A percentile compares a stretch with the other conserved stretches of the same genome.
Conservation (phyloP, 768 basidiomycete species). For the Tricholoma furcatifolium region DNA sequence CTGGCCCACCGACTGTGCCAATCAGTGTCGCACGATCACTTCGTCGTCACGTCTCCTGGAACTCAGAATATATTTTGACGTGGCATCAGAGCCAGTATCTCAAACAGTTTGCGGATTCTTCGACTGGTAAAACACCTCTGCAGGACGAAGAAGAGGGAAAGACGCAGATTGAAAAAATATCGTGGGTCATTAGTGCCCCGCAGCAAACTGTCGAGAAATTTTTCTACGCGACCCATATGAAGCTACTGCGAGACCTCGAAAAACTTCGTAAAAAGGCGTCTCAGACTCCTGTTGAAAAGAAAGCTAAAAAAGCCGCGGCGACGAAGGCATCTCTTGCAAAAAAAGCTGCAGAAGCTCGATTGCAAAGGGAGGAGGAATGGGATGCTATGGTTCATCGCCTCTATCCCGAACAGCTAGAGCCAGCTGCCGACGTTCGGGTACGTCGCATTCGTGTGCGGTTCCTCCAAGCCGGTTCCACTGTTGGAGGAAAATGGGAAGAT, state of each 20-base stretch:
- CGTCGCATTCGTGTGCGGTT: slow-evolving; percentile 56
- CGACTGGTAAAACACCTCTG: slow-evolving; percentile 44
- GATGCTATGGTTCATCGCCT: slow-evolving; percentile 50
- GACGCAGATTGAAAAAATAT: slow-evolving; percentile 43
- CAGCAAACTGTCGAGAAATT: slow-evolving; percentile 42
- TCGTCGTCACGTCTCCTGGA: slow-evolving; percentile 63
- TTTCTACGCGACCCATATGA: slow-evolving; percentile 39
- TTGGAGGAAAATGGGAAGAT: slow-evolving; percentile 61
- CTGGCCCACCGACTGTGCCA: slow-evolving; percentile 24
- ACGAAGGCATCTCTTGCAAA: slow-evolving; percentile 52
- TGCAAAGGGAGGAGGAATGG: slow-evolving; percentile 67
- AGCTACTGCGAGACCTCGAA: slow-evolving; percentile 40
- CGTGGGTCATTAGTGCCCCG: slow-evolving; percentile 58
- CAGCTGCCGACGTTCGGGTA: slow-evolving; percentile 48
- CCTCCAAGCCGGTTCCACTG: slow-evolving; percentile 53
- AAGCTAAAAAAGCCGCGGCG: slow-evolving; percentile 37
- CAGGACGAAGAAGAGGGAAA: slow-evolving; percentile 43
- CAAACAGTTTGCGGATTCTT: slow-evolving; percentile 43
- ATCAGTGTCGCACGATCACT: slow-evolving; percentile 45
- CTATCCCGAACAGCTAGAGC: slow-evolving; percentile 52
- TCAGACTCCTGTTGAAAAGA: slow-evolving; percentile 29
- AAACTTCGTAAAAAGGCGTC: slow-evolving; percentile 36
- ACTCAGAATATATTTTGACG: slow-evolving; percentile 55
- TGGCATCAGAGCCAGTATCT: slow-evolving; percentile 71
- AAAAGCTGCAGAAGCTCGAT: slow-evolving; percentile 64